Percentiles rank a stretch among this genome's conserved stretches.
Evolutionary conservation across 352 stramenopile genomes (phyloP).

Genomic region (Lagenidium giganteum): DNA sequence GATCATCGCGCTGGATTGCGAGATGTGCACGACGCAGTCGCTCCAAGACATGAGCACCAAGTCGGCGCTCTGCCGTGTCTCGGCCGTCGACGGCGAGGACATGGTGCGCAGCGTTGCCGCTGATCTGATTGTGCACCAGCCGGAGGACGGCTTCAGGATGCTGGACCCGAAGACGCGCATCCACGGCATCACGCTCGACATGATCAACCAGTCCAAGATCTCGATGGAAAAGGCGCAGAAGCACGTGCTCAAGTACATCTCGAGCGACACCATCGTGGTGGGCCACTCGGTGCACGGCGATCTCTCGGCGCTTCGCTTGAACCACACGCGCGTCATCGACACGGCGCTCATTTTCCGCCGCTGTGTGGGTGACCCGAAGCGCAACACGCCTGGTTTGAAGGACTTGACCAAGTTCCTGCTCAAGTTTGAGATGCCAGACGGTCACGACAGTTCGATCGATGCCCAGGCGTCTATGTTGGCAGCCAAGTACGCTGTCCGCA

Average conservation of each 20-base stretch:
- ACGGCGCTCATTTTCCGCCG: constrained; percentile 77
- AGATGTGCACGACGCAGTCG: constrained; percentile 75
- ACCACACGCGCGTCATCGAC: constrained; percentile 78
- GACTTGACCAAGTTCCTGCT: constrained; percentile 78
- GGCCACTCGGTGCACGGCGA: constrained; percentile 79
- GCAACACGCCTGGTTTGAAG: constrained; percentile 58
- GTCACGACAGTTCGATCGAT: constrained; percentile 84
- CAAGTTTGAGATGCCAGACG: constrained; percentile 78
- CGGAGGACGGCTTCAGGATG: constrained; percentile 47
- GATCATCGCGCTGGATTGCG: constrained; percentile 79
- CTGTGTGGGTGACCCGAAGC: constrained; percentile 26
- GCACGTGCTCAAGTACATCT: constrained; percentile 82
- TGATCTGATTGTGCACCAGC: constrained; percentile 83
- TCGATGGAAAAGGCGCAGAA: constrained; percentile 70
- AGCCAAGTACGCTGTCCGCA: constrained; percentile 66
- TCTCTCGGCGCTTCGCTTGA: constrained; percentile 63
- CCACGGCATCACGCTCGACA: constrained; percentile 67
- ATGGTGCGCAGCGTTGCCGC: constrained; percentile 66
- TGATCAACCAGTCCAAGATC: constrained; percentile 75
- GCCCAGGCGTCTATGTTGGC: constrained; percentile 83
- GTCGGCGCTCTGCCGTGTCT: constrained; percentile 70
- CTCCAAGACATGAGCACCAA: constrained; percentile 17
- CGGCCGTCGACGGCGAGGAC: constrained; percentile 74
- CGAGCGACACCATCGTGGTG: constrained; percentile 76
- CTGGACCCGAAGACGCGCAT: constrained; percentile 81